Conservation (phyloP, 169 alveolate species). For the Eimeria mitis region DNA sequence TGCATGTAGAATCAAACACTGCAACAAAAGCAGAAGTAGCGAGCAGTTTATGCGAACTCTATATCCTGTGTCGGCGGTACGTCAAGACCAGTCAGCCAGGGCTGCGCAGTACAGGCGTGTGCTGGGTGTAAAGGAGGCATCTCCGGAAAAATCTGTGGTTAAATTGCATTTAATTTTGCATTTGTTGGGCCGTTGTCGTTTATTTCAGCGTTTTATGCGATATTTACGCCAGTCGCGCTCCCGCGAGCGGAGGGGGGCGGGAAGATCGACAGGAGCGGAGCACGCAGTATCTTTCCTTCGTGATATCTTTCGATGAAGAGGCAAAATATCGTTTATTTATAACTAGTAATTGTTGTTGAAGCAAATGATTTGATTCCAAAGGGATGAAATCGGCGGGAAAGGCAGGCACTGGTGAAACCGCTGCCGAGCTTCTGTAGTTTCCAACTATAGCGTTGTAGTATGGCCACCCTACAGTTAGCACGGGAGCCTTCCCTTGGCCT, state of each 20-base stretch:
- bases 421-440: no score
- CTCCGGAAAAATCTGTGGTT: background rate
- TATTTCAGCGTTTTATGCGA: background rate
- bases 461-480: no score
- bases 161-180: background rate
- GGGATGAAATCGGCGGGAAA: background rate
- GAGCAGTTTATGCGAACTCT: background rate
- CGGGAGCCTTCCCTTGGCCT: no score
- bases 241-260: background rate
- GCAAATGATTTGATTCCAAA: background rate
- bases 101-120: background rate
- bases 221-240: background rate
- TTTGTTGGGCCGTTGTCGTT: background rate
- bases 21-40: background rate
- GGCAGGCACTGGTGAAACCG: background rate
- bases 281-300: background rate
- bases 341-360: background rate
- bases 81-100: background rate
- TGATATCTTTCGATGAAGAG: background rate
- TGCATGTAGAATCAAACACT: background rate
- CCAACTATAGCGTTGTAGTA: no score
- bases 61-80: background rate
- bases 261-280: background rate
- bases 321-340: background rate
- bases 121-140: background rate